These are phyloP conservation scores for Fusarium annulatum DNA, from an alignment of 2,329 filamentous ascomycete genomes.

Conservation along the genomic window DNA sequence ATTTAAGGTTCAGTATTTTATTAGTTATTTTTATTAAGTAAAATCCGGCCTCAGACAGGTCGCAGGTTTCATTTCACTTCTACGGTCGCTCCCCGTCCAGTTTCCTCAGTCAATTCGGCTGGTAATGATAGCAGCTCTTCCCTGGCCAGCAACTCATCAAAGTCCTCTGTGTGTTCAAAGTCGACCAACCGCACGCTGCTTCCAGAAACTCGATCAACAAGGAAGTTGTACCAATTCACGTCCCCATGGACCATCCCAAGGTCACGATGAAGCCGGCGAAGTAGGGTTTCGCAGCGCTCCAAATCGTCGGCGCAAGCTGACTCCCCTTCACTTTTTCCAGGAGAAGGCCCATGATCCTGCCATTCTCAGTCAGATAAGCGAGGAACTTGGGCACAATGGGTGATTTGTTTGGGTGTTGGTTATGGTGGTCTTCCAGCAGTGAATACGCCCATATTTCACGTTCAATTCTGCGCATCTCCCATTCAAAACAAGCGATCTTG, in stretches of 20 bases:
- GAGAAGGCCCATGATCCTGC: neutral
- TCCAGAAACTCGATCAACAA: neutral
- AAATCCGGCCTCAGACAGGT: accelerated
- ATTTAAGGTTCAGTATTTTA: neutral
- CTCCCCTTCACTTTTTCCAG: neutral
- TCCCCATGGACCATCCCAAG: neutral
- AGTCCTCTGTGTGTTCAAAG: neutral
- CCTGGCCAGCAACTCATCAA: neutral
- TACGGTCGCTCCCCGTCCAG: neutral
- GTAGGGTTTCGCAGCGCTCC: neutral
- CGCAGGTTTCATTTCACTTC: neutral
- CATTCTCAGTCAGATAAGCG: neutral
- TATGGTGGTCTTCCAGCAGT: accelerated
- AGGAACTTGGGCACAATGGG: neutral
- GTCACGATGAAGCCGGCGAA: neutral
- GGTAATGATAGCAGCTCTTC: neutral
- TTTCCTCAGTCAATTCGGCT: neutral
- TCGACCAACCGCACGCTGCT: neutral
- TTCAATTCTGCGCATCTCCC: neutral
- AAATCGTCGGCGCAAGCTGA: neutral
- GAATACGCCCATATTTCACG: neutral
- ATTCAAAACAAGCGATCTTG: neutral
- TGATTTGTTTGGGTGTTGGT: neutral
- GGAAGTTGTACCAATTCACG: neutral
- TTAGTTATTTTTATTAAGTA: neutral